Percentiles rank a stretch among this genome's conserved stretches.
These are phyloP conservation scores for Apophysomyces ossiformis DNA, from an alignment of 371 early-diverging fungal species.

Conservation along the genomic window DNA sequence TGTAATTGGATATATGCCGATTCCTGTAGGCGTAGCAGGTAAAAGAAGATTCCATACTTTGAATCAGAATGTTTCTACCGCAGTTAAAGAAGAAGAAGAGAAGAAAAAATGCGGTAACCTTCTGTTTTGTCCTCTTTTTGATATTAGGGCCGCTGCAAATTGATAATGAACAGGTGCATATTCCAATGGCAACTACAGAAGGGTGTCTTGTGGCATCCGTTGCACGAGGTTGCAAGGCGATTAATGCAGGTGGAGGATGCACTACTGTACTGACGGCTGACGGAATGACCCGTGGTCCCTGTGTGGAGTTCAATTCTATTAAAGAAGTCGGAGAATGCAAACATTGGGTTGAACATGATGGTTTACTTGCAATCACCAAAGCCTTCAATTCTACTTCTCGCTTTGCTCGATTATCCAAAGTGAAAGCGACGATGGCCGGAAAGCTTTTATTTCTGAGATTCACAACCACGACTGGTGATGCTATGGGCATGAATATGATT, in stretches of 20 bases:
- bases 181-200: conserved; percentile 98
- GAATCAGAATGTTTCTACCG: neutral
- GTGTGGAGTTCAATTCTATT: conserved; percentile 83
- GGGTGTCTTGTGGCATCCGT: conserved; percentile 96
- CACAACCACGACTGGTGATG: conserved; percentile 94
- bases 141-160: conserved; percentile 67
- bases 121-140: too few relatives aligned
- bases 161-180: conserved; percentile 77
- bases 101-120: too few relatives aligned
- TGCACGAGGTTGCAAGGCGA: conserved; percentile 96
- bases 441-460: conserved; percentile 86
- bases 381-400: conserved; percentile 92
- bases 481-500: conserved; percentile 99
- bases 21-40: conserved; percentile 95
- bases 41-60: neutral
- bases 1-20: conserved; percentile 93
- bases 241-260: conserved; percentile 90
- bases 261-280: conserved; percentile 83
- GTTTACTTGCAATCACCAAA: conserved; percentile 62
- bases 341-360: conserved; percentile 76
- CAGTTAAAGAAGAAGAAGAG: too few relatives aligned
- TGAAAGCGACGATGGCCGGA: conserved; percentile 90
- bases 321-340: conserved; percentile 73
- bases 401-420: conserved; percentile 82
- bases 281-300: conserved; percentile 96